These are phyloP conservation scores for Verticillium longisporum DNA, from an alignment of 2,329 filamentous ascomycete genomes.

Conservation along the genomic window DNA sequence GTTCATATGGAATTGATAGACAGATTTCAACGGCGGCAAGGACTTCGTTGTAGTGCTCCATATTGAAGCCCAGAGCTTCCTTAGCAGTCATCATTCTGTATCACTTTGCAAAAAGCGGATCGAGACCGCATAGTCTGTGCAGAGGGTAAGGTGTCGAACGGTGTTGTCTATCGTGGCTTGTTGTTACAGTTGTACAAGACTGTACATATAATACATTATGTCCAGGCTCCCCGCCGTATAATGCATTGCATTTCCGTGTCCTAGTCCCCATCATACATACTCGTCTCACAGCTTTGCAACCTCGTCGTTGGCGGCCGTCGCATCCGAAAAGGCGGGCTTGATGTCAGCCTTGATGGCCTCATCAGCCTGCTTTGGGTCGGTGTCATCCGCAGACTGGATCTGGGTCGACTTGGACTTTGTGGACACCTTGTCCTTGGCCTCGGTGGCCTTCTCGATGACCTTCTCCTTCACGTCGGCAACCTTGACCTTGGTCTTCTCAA, in stretches of 20 bases:
- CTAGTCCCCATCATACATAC: not conserved
- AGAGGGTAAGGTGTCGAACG: not conserved
- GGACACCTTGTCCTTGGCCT: constrained; percentile 5
- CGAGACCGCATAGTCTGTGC: too few species aligned
- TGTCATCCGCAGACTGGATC: not conserved
- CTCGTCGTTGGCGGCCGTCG: constrained; percentile 23
- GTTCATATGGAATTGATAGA: too few species aligned
- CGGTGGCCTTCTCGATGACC: not conserved
- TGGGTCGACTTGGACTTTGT: not conserved
- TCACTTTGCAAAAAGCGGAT: too few species aligned
- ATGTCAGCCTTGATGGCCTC: constrained; percentile 6
- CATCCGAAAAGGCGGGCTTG: constrained; percentile 19
- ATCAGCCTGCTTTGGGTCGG: constrained; percentile 2
- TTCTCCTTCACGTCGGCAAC: not conserved
- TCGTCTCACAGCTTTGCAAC: not conserved
- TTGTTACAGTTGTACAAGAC: constrained; percentile 4
- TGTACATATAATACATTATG: not conserved
- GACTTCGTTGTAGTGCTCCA: too few species aligned
- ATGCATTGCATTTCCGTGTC: not conserved
- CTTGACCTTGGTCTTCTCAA: constrained; percentile 5
- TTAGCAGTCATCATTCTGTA: too few species aligned
- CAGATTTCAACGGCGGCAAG: too few species aligned
- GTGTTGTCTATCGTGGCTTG: constrained; percentile 1
- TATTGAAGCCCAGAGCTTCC: too few species aligned
- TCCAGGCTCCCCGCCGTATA: not conserved